phyloP scores from a whole-genome alignment of 2,329 filamentous ascomycete genomes.

The Colletotrichum kahawae region DNA sequence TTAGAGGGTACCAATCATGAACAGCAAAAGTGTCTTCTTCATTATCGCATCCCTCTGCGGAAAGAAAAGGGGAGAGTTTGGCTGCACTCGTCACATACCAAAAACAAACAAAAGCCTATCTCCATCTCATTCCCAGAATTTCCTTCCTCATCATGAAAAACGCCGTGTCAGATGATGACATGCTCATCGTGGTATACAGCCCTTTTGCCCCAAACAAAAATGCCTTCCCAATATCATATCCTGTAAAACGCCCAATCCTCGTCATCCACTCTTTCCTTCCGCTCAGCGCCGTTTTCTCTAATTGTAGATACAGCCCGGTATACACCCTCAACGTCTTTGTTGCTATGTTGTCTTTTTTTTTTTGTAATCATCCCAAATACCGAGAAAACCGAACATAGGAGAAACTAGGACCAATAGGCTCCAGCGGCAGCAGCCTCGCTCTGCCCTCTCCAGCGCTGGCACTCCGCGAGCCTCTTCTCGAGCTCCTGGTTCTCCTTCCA shows the following conservation, averaged over 20 bases:
- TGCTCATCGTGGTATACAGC: neutral
- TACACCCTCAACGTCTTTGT: neutral
- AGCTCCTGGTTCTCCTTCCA: constrained; percentile 36
- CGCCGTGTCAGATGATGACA: neutral
- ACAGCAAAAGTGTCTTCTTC: neutral
- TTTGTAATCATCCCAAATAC: neutral
- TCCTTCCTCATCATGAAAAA: neutral
- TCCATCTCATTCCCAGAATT: neutral
- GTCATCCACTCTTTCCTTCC: neutral
- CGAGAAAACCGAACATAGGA: neutral
- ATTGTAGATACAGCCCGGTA: neutral
- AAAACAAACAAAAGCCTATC: neutral
- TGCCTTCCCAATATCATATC: neutral
- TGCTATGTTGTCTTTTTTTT: neutral
- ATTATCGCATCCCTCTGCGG: neutral
- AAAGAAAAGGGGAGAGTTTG: neutral
- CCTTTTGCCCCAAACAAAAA: neutral
- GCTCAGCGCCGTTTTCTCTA: neutral
- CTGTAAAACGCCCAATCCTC: neutral
- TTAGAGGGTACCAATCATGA: fast-evolving
- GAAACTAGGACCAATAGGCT: neutral
- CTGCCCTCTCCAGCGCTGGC: constrained; percentile 10
- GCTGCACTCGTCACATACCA: neutral
- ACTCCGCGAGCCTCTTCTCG: constrained; percentile 28
- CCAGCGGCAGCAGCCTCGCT: neutral